Evolutionary conservation across 2,329 filamentous ascomycete genomes (phyloP).

Genomic region (Xylariaceae sp.): DNA sequence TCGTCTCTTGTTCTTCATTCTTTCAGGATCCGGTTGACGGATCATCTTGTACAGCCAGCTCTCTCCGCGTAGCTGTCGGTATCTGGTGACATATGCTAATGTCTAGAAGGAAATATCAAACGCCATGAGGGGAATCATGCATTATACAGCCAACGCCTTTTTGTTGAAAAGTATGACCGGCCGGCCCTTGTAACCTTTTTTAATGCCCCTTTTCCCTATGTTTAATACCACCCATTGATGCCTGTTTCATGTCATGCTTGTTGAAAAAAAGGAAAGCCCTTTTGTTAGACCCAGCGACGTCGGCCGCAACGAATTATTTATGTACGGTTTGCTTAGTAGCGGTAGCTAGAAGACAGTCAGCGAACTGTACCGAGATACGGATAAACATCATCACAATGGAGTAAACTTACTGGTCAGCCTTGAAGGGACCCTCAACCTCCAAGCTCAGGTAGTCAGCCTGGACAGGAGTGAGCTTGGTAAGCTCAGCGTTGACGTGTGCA

Average conservation of each 20-base stretch:
- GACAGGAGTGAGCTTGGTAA: slow-evolving; percentile 74
- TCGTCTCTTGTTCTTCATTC: slow-evolving; percentile 21
- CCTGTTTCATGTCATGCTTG: slow-evolving; percentile 34
- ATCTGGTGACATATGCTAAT: slow-evolving; percentile 24
- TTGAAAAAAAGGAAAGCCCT: slow-evolving; percentile 28
- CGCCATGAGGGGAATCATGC: slow-evolving; percentile 38
- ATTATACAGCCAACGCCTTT: slow-evolving; percentile 34
- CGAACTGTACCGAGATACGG: slow-evolving; percentile 1
- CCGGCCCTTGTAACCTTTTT: slow-evolving; percentile 28
- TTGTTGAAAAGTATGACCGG: slow-evolving; percentile 36
- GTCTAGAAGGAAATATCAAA: slow-evolving; percentile 29
- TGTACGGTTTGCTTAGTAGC: slow-evolving; percentile 53
- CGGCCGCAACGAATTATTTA: slow-evolving; percentile 17
- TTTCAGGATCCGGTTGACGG: slow-evolving; percentile 33
- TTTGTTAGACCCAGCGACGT: slow-evolving; percentile 8
- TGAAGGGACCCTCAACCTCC: slow-evolving; percentile 83
- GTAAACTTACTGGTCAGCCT: slow-evolving; percentile 75
- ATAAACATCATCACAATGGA: neutral
- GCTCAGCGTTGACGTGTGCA: slow-evolving; percentile 88
- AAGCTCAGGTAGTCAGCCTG: slow-evolving; percentile 96
- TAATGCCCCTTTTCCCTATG: slow-evolving; percentile 25
- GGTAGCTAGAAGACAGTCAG: slow-evolving; percentile 47
- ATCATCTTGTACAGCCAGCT: slow-evolving; percentile 22
- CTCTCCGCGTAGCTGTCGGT: slow-evolving; percentile 21
- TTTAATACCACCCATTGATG: slow-evolving; percentile 28